A percentile compares a stretch with the other conserved stretches of the same genome.
Conservation (phyloP, 805 yeast genomes). For the Yamadazyma philogaea region DNA sequence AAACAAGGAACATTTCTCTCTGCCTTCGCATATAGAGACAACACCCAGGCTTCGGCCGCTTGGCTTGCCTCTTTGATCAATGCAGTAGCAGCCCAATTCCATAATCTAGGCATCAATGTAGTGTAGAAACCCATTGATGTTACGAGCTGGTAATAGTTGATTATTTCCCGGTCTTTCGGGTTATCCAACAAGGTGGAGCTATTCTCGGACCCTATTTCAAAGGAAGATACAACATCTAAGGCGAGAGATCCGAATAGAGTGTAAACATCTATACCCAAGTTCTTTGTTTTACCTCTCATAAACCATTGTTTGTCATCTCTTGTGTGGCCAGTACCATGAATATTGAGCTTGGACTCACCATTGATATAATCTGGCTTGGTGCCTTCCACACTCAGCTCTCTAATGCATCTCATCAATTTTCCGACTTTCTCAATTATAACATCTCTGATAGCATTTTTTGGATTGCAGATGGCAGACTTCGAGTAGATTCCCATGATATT, state of each 20-base stretch:
- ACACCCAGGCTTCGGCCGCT: conserved; percentile 47
- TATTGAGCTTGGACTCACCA: conserved; percentile 29
- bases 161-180: conserved; percentile 36
- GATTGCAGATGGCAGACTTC: conserved; percentile 32
- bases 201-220: conserved; percentile 52
- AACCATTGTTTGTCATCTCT: conserved; percentile 29
- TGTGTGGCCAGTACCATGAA: conserved; percentile 33
- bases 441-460: conserved; percentile 26
- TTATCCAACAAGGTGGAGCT: conserved; percentile 45
- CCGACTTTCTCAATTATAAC: conserved; percentile 25
- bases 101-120: conserved; percentile 54
- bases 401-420: conserved; percentile 26
- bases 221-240: conserved; percentile 63
- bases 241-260: conserved; percentile 68
- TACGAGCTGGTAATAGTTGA: conserved; percentile 45
- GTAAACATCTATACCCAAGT: conserved; percentile 52
- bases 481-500: conserved; percentile 31
- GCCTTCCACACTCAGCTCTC: conserved; percentile 29
- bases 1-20: conserved; percentile 28
- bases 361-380: conserved; percentile 32
- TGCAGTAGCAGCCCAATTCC: conserved; percentile 46
- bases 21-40: conserved; percentile 31
- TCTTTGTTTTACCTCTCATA: conserved; percentile 17
- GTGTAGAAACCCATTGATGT: conserved; percentile 67
- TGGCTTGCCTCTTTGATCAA: conserved; percentile 36